Evolutionary conservation across 140 eudicot genomes (phyloP), one percentile per base, ranked within the genome.

Genomic region (Ambrosia hybrid): DNA sequence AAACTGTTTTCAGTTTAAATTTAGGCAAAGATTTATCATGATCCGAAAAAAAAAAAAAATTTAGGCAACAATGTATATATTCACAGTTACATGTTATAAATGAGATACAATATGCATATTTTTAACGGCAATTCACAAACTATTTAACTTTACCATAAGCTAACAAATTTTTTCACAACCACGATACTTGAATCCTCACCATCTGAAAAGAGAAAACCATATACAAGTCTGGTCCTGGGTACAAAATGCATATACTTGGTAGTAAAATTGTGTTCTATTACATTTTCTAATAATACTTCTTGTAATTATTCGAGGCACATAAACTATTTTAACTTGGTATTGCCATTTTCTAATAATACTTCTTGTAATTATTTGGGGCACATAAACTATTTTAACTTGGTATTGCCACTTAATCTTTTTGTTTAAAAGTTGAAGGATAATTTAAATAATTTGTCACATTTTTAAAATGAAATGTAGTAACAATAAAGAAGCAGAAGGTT

Each of bases 1-100:
- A 77, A 61, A 38, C 70, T 76, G 51, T 60, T 68, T 66, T 60
- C 10, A 41, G 34, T 45, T 57, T 15, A 9, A 41, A 41, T 5
- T 41, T 41, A 41, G 30, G 21, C 30, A 21, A 21, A 21, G 30
- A 21, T 21, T 21, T 21, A 21, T 21, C 30, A 21, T 21, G 30
- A 21, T 21, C 30, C 30, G 30, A 21, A 21, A 21, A 21, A 21
- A 21, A 21, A 21, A 21, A 21, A 21, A n/a, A n/a, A n/a, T n/a
- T n/a, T 21, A 41, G 46, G 2, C n/a, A n/a, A n/a, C 0, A 4
- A 39, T 39, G 6, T 45, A 45, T 9, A 6, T 10, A 46, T 46
- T 8, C 52, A 46, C 52, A 38, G 1, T 39, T 65, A 13, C 45
- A 65, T 15, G 36, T 16, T 68, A 68, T 69, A 60, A 65, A 76